Percentiles rank a stretch among this genome's conserved stretches.
These are phyloP conservation scores for Aurantiochytrium sp. DNA, from an alignment of 108 stramenopile genomes.

Conservation along the genomic window DNA sequence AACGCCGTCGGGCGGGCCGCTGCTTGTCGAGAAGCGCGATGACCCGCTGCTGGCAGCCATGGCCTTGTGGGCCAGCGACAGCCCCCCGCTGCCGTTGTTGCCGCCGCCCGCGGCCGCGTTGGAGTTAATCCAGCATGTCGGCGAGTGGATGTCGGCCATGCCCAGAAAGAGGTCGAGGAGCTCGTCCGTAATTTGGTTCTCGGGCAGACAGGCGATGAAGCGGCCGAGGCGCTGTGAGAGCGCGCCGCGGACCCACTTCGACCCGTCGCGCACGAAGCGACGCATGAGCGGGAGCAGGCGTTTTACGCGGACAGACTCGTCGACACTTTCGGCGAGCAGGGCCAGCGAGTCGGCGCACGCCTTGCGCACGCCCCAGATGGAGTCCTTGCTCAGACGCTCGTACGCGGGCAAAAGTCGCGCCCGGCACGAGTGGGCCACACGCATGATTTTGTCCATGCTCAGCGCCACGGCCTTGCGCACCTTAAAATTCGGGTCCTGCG, in stretches of 20 bases:
- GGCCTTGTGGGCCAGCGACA: not conserved
- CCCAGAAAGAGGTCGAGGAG: conserved; percentile 74
- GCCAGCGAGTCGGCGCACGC: conserved; percentile 65
- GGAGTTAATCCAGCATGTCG: conserved; percentile 46
- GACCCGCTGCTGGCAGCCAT: not conserved
- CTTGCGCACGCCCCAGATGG: conserved; percentile 80
- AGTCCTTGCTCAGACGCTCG: conserved; percentile 76
- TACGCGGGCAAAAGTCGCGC: conserved; percentile 81
- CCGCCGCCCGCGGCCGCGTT: not conserved
- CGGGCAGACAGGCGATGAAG: conserved; percentile 57
- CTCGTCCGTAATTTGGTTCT: conserved; percentile 42
- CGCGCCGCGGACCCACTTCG: conserved; percentile 53
- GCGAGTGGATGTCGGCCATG: conserved; percentile 69
- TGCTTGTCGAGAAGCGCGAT: too few species aligned
- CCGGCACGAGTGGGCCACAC: conserved; percentile 69
- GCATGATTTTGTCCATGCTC: conserved; percentile 79
- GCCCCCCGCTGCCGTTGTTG: not conserved
- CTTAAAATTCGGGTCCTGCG: conserved; percentile 85
- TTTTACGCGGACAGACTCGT: conserved; percentile 35
- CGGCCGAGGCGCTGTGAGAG: conserved; percentile 59
- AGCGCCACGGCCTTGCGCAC: conserved; percentile 83
- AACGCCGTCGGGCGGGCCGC: conserved; percentile 33
- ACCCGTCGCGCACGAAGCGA: conserved; percentile 47
- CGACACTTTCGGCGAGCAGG: conserved; percentile 45
- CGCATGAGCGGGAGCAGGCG: conserved; percentile 51